Base-by-base conservation (phyloP, 495 filamentous ascomycete genomes). In the Podospora fimiseda region DNA sequence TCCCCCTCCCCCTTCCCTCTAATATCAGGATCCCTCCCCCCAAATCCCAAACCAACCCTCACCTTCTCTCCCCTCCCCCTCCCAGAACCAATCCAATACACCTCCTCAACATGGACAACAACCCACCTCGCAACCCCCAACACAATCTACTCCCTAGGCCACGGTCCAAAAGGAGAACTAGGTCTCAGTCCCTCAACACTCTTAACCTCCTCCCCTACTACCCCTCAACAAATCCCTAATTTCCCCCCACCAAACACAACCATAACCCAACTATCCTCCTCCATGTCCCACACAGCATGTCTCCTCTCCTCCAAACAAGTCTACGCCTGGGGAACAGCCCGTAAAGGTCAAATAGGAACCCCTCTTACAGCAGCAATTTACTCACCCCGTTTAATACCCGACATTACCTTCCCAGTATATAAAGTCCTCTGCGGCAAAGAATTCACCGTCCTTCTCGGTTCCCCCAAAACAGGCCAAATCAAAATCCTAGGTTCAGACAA, bases 281-380 rank as follows among this genome's bases (percentile, higher is more conserved):
- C 87, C n/a, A 84, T 94, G 72, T 76, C 78, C 14, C 93, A 98
- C 63, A 79, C 81, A 0, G 81, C 90, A 15, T 82, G 75, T 3
- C 79, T 96, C 3, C 68, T 95, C 1, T 77, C 76, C 22, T 85
- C 85, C 64, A 91, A 90, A 2, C 74, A 85, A 1, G 84, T 85
- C 1, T 96, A 85, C 65, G 93, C 91, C 2, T 96, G 93, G 93
- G 93, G 93, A 1, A 84, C 74, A 55, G 82, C 83, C 5, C 76
- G 90, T 22, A 90, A 95, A 69, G 90, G 90, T 0, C 91, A 97
- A 63, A 66, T 97, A 0, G 90, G 88, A 3, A 41, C 30, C 15
- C 58, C 74, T 9, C 63, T 69, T 1, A 67, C 58, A 9, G 73
- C 56, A 0, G 70, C 82, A 23, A 67, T 84, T 6, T 77, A 70